These are phyloP conservation scores for Colletotrichum destructivum DNA, from an alignment of 2,329 filamentous ascomycete species.

Conservation along the genomic window DNA sequence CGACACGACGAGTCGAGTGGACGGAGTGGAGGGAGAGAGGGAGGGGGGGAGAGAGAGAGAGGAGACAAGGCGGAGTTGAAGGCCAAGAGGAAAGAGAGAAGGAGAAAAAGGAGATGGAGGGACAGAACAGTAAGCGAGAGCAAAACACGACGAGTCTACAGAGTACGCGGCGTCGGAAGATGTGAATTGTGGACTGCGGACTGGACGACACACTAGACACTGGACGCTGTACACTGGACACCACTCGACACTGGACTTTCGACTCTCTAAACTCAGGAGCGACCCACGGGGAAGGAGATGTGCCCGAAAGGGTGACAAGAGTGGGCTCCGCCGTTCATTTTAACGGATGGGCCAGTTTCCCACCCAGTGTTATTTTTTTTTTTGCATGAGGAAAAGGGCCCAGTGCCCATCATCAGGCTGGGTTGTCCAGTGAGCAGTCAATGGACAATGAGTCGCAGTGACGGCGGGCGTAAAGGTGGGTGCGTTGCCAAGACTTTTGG, in stretches of 20 bases:
- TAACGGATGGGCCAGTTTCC: conserved; percentile 33
- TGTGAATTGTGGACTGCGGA: not conserved
- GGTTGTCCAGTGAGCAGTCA: conserved; percentile 9
- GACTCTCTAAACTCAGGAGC: not conserved
- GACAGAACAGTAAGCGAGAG: not conserved
- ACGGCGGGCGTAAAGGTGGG: not conserved
- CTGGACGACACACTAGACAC: not conserved
- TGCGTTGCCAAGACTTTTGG: conserved; percentile 38
- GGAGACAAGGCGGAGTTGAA: not conserved
- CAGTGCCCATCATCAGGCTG: too few species aligned
- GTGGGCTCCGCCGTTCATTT: conserved; percentile 39
- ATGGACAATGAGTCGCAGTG: not conserved
- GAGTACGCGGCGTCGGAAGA: not conserved
- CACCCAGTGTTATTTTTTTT: not conserved
- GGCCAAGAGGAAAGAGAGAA: conserved; percentile 1
- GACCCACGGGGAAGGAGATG: conserved; percentile 9
- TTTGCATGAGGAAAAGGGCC: not conserved
- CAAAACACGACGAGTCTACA: not conserved
- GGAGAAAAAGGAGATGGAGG: not conserved
- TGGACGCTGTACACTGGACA: too few species aligned
- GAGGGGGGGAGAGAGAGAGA: not conserved
- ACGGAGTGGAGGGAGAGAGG: not conserved
- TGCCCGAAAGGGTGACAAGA: not conserved
- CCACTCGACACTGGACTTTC: not conserved
- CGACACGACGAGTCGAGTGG: conserved; percentile 6